Evolutionary conservation across 495 filamentous ascomycete species (phyloP), one percentile per base, ranked within the genome.

Genomic region (Aspergillus incahuasiensis): DNA sequence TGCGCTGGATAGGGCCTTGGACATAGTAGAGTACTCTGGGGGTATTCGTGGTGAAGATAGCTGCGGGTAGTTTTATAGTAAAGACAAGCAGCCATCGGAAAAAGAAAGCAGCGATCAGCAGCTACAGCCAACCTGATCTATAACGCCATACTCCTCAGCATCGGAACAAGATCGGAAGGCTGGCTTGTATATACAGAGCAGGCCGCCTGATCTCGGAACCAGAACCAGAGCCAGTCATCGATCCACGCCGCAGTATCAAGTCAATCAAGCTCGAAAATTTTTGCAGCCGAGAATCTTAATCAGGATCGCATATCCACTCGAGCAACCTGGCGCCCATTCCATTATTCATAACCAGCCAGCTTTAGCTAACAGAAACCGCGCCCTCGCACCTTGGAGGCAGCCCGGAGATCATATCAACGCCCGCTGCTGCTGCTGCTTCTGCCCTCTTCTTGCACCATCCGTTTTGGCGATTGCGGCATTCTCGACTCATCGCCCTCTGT

Each of bases 391-490:
- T 60, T 56, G 53, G 47, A 43, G 54, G 58, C 52, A 40, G 34
- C 18, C 48, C 21, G 42, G 39, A 30, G 39, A 54, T 48, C 41
- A 35, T 39, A 43, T 48, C 49, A 58, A 21, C 43, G 16, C 32
- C 24, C 35, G 13, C 25, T 16, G 25, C 21, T 49, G 24, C 24
- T 41, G 44, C 41, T 25, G 15, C 18, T 50, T 52, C 47, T 58
- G 56, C 56, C 55, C 51, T 60, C 47, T 25, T 35, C 52, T 61
- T 52, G 55, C 58, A 59, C 51, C 56, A 63, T 62, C 52, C n/a
- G 62, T 67, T 55, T 57, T 44, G 25, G 39, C 35, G 44, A 61
- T 64, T 59, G 58, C 62, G 56, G 62, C 52, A 61, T 64, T 64
- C 20, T 53, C 52, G 40, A 61, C 53, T 49, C 55, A 61, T 56